Evolutionary conservation across 495 filamentous ascomycete genomes (phyloP).

Genomic region (Eremomyces bilateralis): DNA sequence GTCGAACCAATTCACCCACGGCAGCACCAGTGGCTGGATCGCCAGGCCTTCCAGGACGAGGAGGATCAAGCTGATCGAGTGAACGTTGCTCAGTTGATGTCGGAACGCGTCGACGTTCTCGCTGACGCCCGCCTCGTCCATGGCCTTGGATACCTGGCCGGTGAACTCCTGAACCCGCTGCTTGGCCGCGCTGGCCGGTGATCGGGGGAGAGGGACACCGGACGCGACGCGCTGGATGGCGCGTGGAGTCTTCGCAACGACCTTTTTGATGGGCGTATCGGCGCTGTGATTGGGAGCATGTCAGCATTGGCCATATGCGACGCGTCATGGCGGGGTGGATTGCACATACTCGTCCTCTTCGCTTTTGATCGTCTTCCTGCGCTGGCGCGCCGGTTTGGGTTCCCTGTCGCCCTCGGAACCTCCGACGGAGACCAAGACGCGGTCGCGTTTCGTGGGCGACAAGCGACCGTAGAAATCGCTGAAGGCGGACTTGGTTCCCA

Average conservation of each 20-base stretch:
- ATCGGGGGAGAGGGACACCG: conserved; percentile 49
- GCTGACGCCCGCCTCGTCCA: conserved; percentile 24
- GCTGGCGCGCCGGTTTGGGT: conserved; percentile 18
- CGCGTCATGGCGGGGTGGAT: too few species aligned
- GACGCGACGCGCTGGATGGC: conserved; percentile 30
- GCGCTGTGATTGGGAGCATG: not conserved
- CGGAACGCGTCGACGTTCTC: conserved; percentile 31
- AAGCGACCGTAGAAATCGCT: conserved; percentile 55
- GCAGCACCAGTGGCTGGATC: conserved; percentile 39
- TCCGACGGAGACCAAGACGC: conserved; percentile 17
- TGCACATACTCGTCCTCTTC: conserved; percentile 24
- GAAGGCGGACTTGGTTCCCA: conserved; percentile 39
- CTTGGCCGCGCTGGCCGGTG: conserved; percentile 65
- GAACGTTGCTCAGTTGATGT: conserved; percentile 21
- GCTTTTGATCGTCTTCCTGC: conserved; percentile 19
- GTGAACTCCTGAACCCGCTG: conserved; percentile 42
- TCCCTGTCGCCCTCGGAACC: conserved; percentile 19
- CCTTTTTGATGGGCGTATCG: conserved; percentile 3
- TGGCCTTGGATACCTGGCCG: conserved; percentile 23
- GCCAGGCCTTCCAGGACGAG: conserved; percentile 34
- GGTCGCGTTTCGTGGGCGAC: conserved; percentile 62
- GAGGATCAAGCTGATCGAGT: conserved; percentile 31
- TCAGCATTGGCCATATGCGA: conserved; percentile 20
- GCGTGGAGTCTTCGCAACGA: conserved; percentile 32
- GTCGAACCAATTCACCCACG: conserved; percentile 44